Base-by-base conservation (phyloP, 495 filamentous ascomycete genomes). In the Hypoxylon fuscum region DNA sequence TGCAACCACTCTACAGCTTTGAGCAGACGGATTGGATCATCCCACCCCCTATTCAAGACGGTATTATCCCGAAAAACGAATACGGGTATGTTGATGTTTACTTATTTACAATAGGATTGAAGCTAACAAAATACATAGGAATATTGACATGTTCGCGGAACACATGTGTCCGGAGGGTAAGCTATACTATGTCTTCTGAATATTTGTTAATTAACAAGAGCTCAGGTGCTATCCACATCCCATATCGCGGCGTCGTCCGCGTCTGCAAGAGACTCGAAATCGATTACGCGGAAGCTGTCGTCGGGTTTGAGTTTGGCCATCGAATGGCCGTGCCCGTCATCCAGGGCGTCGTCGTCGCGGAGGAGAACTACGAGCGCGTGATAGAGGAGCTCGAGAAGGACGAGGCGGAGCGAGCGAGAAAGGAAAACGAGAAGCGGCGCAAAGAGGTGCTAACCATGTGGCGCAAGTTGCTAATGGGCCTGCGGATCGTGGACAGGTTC, bases 1-100 rank as follows among this genome's bases (percentile, higher is more conserved):
- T 90, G 68, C 95, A 98, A 69, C 93, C 92, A 0, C 76, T 98
- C 1, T 98, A 93, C 76, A 83, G 89, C 23, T 76, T 81, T 35
- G 83, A 89, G n/a, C 95, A 98, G 75, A 98, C 94, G 0, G 89
- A 93, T 46, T 97, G 89, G 82, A 96, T 97, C 70, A 91, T 95
- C 58, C 92, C 95, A 1, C 88, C 90, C 12, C 92, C 93, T 4
- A 90, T 90, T 68, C 61, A 82, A 34, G 83, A 96, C 66, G 96
- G 95, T 3, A 78, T 88, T 5, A 97, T 99, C 48, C 96, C 94
- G 4, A 94, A 91, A 74, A 99, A 99, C 68, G 86, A 88, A 32
- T 99, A 92, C 68, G 93, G 94, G 69, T 72, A 52, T 29, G 63
- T 60, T 37, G 8, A 8, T 21, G 11, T 20, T 22, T 32, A 17